Percentiles rank a stretch among this genome's conserved stretches.
These are phyloP conservation scores for Pestalotiopsis fici DNA, from an alignment of 2,329 filamentous ascomycete genomes.

Conservation along the genomic window DNA sequence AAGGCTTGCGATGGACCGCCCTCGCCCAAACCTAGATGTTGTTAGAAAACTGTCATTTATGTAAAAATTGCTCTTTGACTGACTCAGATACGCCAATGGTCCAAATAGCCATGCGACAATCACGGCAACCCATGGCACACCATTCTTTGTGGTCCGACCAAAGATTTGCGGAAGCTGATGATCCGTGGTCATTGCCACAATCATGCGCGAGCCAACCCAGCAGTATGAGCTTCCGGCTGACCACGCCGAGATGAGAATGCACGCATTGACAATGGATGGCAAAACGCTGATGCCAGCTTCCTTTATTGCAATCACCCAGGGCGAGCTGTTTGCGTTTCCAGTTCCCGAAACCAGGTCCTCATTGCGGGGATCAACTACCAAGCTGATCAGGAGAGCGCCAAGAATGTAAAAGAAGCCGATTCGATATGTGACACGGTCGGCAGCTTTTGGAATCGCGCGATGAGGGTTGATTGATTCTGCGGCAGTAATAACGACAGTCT, in stretches of 20 bases:
- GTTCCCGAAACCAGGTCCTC: conserved; percentile 12
- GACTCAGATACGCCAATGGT: conserved; percentile 40
- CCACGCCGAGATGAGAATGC: conserved; percentile 37
- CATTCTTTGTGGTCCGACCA: conserved; percentile 34
- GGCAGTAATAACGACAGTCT: conserved; percentile 39
- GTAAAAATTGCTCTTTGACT: no score
- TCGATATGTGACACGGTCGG: conserved; percentile 16
- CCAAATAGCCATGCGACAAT: conserved; percentile 37
- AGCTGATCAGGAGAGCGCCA: conserved; percentile 14
- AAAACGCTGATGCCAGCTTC: conserved; percentile 61
- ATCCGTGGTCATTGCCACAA: conserved; percentile 17
- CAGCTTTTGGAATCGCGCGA: conserved; percentile 34
- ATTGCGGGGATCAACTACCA: conserved; percentile 12
- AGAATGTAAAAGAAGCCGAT: conserved; percentile 19
- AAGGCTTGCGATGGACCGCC: conserved; percentile 20
- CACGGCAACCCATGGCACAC: conserved; percentile 45
- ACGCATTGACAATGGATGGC: conserved; percentile 56
- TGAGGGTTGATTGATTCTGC: conserved; percentile 39
- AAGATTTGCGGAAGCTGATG: conserved; percentile 33
- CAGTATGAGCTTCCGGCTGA: conserved; percentile 41
- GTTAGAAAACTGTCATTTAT: background rate
- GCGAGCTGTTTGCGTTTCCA: conserved; percentile 32
- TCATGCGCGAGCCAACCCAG: conserved; percentile 33
- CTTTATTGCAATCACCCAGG: conserved; percentile 67
- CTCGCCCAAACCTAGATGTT: conserved; percentile 6